Conservation (phyloP, 768 basidiomycete species). For the Lactarius psammicola region DNA sequence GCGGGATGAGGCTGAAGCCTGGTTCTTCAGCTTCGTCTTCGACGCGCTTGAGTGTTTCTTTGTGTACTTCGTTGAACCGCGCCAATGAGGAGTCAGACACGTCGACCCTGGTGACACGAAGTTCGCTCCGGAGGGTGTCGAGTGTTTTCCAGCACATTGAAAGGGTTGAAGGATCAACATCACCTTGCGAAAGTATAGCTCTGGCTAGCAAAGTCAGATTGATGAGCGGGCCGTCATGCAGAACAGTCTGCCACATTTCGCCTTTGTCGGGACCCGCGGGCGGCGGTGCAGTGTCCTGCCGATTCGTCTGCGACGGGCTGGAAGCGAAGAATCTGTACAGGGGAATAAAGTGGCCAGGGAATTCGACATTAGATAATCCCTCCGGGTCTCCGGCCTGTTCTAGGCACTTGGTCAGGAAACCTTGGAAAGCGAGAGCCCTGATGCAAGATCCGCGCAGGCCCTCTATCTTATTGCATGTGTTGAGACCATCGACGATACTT, state of each 20-base stretch:
- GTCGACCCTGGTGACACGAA: background rate
- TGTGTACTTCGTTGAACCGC: background rate
- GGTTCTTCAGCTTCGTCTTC: background rate
- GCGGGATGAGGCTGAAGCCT: background rate
- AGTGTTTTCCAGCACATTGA: constrained; percentile 18
- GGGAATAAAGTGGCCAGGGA: background rate
- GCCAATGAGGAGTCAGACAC: background rate
- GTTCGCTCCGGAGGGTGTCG: constrained; percentile 9
- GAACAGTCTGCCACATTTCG: background rate
- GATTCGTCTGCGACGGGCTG: no score
- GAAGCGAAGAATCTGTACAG: background rate
- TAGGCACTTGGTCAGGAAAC: background rate
- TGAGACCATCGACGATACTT: background rate
- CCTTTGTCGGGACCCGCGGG: background rate
- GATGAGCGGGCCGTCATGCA: constrained; percentile 10
- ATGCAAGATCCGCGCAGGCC: constrained; percentile 13
- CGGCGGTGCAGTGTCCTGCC: background rate
- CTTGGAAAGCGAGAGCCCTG: constrained; percentile 4
- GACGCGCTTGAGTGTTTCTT: background rate
- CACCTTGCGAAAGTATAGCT: background rate
- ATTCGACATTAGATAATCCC: background rate
- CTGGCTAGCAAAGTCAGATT: constrained; percentile 7
- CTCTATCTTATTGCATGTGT: background rate
- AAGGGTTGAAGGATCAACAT: background rate
- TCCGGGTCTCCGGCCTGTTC: background rate